Percentiles rank a stretch among this genome's conserved stretches.
Conservation (phyloP, 2,329 filamentous ascomycete genomes). For the Triangularia setosa region DNA sequence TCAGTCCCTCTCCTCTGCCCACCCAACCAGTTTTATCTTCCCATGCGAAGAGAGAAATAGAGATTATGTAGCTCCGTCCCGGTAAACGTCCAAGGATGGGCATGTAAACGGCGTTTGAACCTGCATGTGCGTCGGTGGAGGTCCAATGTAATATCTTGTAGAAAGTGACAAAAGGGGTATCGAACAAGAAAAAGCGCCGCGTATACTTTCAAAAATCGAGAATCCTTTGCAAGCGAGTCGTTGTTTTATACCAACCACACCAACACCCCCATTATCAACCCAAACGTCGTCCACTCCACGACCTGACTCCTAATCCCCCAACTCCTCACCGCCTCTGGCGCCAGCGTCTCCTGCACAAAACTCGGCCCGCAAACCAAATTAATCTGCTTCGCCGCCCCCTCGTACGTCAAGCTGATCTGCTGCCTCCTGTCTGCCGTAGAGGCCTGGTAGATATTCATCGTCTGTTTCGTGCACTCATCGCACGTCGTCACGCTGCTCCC, state of each 20-base stretch:
- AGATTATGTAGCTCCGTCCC: not conserved
- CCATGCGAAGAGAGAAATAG: not conserved
- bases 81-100: not conserved
- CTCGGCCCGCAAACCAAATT: conserved; percentile 59
- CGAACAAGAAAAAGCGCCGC: not conserved
- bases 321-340: conserved; percentile 30
- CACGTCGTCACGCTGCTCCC: conserved; percentile 67
- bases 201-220: not conserved
- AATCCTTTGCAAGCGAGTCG: too few relatives aligned
- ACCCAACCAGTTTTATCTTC: not conserved
- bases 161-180: not conserved
- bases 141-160: not conserved
- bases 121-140: not conserved
- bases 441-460: conserved; percentile 75
- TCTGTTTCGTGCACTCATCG: conserved; percentile 69
- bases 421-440: conserved; percentile 63
- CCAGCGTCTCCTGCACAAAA: conserved; percentile 56
- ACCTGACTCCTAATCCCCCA: not conserved
- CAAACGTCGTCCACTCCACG: not conserved
- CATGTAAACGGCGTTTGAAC: not conserved
- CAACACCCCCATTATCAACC: not conserved
- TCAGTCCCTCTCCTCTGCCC: not conserved
- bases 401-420: conserved; percentile 66
- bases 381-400: conserved; percentile 65
- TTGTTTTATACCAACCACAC: not conserved